Conservation (phyloP, 2,329 filamentous ascomycete genomes). For the Arthrobotrys iridis region DNA sequence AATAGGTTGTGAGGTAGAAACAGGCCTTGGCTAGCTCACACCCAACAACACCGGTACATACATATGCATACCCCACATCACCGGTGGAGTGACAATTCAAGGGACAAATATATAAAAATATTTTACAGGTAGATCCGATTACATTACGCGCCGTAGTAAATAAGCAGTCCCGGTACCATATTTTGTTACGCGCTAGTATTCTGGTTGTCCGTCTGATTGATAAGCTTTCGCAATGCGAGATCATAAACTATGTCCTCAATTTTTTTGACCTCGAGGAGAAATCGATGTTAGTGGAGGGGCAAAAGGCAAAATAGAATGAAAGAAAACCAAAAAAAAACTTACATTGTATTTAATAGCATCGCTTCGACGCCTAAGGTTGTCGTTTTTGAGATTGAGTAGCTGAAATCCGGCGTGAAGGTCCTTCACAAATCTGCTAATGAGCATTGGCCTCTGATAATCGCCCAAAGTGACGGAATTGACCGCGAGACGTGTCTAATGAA, state of each 20-base stretch:
- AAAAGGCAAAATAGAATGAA: not conserved
- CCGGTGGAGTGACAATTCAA: not conserved
- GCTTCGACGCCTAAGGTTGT: slow-evolving; percentile 83
- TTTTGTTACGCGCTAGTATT: not conserved
- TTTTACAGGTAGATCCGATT: not conserved
- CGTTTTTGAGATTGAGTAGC: slow-evolving; percentile 96
- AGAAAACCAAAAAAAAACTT: slow-evolving; percentile 55
- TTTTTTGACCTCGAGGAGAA: slow-evolving; percentile 76
- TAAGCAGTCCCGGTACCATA: not conserved
- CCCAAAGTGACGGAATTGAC: slow-evolving; percentile 94
- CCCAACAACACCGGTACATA: slow-evolving; percentile 22
- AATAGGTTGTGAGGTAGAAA: not conserved
- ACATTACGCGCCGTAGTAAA: not conserved
- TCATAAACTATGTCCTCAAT: slow-evolving; percentile 99
- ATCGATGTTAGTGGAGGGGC: not conserved
- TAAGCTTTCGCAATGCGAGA: slow-evolving; percentile 82
- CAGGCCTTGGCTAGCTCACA: slow-evolving; percentile 2
- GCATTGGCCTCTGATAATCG: slow-evolving; percentile 83
- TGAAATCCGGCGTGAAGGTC: slow-evolving; percentile 96
- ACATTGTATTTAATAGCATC: slow-evolving; percentile 93
- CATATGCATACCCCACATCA: not conserved
- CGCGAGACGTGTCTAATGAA: slow-evolving; percentile 75
- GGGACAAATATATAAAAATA: not conserved
- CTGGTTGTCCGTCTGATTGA: slow-evolving; percentile 65
- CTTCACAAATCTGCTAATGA: slow-evolving; percentile 92